Conservation (phyloP, 108 stramenopile genomes). For the Craspedostauros australis region DNA sequence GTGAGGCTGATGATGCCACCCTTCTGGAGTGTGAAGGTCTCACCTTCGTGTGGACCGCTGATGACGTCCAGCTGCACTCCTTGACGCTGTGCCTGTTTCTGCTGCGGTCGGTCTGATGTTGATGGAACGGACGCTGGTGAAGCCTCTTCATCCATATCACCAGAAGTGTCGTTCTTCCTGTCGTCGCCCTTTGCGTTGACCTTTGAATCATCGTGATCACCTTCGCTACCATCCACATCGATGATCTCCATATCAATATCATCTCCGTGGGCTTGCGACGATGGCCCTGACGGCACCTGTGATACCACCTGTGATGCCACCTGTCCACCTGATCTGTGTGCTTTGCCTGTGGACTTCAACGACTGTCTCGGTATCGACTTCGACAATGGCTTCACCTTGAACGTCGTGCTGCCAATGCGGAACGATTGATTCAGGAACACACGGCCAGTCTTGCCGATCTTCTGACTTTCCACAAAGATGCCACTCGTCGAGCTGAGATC, state of each 20-base stretch:
- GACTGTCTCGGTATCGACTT: too few species aligned
- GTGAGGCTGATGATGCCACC: constrained; percentile 15
- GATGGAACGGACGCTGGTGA: not conserved
- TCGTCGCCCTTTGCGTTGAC: not conserved
- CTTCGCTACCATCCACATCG: not conserved
- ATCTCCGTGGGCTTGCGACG: not conserved
- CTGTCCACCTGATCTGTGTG: too few species aligned
- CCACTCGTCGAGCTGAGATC: constrained; percentile 46
- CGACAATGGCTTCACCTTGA: constrained; percentile 6
- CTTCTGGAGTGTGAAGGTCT: constrained; percentile 11
- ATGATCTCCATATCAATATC: not conserved
- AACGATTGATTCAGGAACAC: constrained; percentile 43
- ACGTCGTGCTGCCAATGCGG: constrained; percentile 24
- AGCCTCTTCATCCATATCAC: not conserved
- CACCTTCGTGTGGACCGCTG: constrained; percentile 35
- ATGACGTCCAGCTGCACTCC: constrained; percentile 14
- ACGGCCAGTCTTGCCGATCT: constrained; percentile 33
- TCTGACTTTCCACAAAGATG: constrained; percentile 33
- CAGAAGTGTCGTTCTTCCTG: not conserved
- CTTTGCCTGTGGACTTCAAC: too few species aligned
- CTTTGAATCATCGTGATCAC: not conserved
- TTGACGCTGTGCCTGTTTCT: too few species aligned
- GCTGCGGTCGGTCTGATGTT: too few species aligned
- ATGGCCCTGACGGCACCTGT: not conserved
- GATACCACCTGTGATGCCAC: too few species aligned